Base-by-base conservation (phyloP, 331 rosid species). In the Rhamnella rubrinervis region DNA sequence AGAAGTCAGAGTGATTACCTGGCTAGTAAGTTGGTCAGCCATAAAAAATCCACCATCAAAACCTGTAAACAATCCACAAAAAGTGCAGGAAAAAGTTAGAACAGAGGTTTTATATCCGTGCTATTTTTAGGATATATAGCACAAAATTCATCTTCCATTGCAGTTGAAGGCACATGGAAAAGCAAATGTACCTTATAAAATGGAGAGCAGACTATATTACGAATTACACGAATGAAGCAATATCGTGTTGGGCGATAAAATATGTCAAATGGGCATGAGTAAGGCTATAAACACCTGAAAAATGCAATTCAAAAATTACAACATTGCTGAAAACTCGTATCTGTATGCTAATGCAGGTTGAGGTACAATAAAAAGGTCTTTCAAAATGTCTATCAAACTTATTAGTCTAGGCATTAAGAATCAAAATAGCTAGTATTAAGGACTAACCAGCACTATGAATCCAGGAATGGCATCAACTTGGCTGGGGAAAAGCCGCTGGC, bases 1-100 rank as follows among this genome's bases (percentile, higher is more conserved):
- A 47, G 55, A 35, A 49, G 37, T 63, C 25, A 64, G 18, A 40
- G 68, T 56, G 53, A 52, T 73, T 70, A 95, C 99, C 97, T 95
- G 99, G 72, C 99, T 95, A 65, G 97, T 91, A 61, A 95, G 89
- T 71, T 95, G 99, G 75, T 95, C 99, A 70, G 97, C 99, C 99
- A 95, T 86, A 58, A 91, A 95, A 85, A 85, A 64, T 95, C 99
- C 44, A 89, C 99, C 59, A 91, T 41, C 61, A 81, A 50, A 87
- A 91, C 96, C 99, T 95, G 82, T 47, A 67, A 9, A 51, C 10
- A 59, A 21, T 55, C 9, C 28, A 6, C 23, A 9, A n/a, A 25
- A 26, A 9, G 26, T 4, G 10, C 8, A 9, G 12, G 17, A 25
- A 8, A 12, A n/a, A n/a, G 50, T 5, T 12, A 26, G 18, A 57